Conservation (phyloP, 257 asterid genomes). For the Gynochthodes officinalis region DNA sequence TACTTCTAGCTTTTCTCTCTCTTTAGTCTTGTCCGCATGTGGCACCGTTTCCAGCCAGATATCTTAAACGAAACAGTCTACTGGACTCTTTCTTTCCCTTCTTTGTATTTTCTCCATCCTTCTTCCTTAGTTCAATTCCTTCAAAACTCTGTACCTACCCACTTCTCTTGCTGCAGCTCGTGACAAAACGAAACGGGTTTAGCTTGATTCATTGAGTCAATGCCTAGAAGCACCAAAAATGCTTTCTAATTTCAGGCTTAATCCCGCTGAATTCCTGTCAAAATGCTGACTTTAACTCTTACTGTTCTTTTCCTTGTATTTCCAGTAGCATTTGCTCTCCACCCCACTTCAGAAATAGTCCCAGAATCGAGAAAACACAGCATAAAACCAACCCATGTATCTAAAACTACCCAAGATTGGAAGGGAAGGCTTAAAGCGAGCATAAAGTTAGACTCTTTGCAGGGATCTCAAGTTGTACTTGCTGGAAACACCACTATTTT, state of each 20-base stretch:
- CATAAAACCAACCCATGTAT: slow-evolving; percentile 16
- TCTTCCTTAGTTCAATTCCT: background rate
- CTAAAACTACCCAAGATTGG: background rate
- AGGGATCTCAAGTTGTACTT: slow-evolving; percentile 32
- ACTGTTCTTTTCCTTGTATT: slow-evolving; percentile 15
- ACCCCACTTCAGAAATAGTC: slow-evolving; percentile 20
- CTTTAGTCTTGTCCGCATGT: slow-evolving; percentile 25
- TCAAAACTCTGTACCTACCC: slow-evolving; percentile 20
- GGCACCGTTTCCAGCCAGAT: slow-evolving; percentile 37
- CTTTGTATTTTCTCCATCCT: slow-evolving; percentile 3
- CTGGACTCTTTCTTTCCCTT: slow-evolving; percentile 12
- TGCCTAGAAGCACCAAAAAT: slow-evolving; percentile 4
- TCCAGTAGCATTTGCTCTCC: slow-evolving; percentile 20
- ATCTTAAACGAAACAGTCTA: slow-evolving; percentile 16
- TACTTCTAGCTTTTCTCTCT: background rate
- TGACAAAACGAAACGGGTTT: background rate
- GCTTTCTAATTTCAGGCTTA: background rate
- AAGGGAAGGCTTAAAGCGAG: background rate
- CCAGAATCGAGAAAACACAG: slow-evolving; percentile 20
- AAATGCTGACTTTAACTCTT: slow-evolving; percentile 28
- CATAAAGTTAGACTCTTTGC: slow-evolving; percentile 37
- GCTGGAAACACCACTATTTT: slow-evolving; percentile 43
- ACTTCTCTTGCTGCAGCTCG: slow-evolving; percentile 7
- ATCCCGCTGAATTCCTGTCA: slow-evolving; percentile 19
- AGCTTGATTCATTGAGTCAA: background rate